These are phyloP conservation scores for Baudoinia panamericana DNA, from an alignment of 495 filamentous ascomycete species.

Conservation along the genomic window DNA sequence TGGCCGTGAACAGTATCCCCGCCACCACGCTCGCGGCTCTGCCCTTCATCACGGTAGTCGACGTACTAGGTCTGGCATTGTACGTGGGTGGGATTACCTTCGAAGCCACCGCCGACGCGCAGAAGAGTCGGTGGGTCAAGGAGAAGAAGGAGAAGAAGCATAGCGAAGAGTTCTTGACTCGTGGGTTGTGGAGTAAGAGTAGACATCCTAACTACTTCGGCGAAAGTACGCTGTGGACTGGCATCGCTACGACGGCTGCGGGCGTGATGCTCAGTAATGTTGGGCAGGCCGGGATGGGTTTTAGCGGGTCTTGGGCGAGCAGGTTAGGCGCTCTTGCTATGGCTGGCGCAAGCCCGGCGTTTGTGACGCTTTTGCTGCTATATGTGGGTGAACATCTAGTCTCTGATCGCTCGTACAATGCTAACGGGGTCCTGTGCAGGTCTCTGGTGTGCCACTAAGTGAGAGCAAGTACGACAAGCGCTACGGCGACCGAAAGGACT, in stretches of 20 bases:
- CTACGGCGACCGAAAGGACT: slow-evolving; percentile 51
- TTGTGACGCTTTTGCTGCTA: slow-evolving; percentile 46
- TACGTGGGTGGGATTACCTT: slow-evolving; percentile 44
- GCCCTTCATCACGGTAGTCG: slow-evolving; percentile 31
- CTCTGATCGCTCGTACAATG: slow-evolving; percentile 15
- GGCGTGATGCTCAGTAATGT: slow-evolving; percentile 36
- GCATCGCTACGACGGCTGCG: slow-evolving; percentile 40
- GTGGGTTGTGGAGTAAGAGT: slow-evolving; percentile 45
- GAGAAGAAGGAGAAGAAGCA: slow-evolving; percentile 47
- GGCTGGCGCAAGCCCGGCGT: slow-evolving; percentile 46
- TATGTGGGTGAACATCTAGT: slow-evolving; percentile 38
- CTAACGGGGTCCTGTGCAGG: too few relatives aligned
- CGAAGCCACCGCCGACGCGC: slow-evolving; percentile 46
- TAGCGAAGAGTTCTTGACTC: slow-evolving; percentile 47
- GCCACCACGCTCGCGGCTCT: slow-evolving; percentile 32
- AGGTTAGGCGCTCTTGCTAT: slow-evolving; percentile 33
- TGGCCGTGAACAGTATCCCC: slow-evolving; percentile 47
- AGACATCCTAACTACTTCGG: slow-evolving; percentile 59
- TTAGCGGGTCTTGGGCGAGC: slow-evolving; percentile 32
- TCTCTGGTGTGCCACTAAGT: slow-evolving; percentile 43
- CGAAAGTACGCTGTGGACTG: slow-evolving; percentile 51
- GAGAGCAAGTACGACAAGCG: slow-evolving; percentile 53
- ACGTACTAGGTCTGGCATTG: slow-evolving; percentile 41
- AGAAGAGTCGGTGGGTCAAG: slow-evolving; percentile 44
- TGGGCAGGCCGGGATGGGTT: slow-evolving; percentile 36